Evolutionary conservation across 2,329 filamentous ascomycete species (phyloP), one percentile per base, ranked within the genome.

Genomic region (Beauveria pseudobassiana): DNA sequence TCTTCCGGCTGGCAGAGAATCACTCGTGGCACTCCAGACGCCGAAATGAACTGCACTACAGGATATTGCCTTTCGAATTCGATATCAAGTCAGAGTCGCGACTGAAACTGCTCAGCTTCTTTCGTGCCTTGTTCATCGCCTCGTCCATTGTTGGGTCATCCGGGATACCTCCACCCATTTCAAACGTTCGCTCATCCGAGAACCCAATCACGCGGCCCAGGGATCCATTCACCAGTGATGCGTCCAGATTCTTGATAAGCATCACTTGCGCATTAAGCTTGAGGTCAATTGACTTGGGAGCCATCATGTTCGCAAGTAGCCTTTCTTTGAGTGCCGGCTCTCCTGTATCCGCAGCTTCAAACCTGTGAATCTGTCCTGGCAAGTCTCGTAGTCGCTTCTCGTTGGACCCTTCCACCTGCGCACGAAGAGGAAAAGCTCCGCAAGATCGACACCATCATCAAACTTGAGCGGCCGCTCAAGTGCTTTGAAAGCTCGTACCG

Each of bases 181-280:
- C 72, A 43, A 75, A 76, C 0, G 73, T 73, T 60, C 70, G 73
- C 62, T 76, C 74, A 43, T 76, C 75, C 3, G 74, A 73, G 62
- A 76, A 76, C 5, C 69, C 74, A 62, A 76, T 82, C 5, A 99
- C 89, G 64, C 89, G 93, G 26, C 95, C 95, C 10, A 99, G 80
- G 0, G 93, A 96, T 5, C 95, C 95, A 70, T 99, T 99, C 67
- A 98, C 95, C 0, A 99, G 82, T 0, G 85, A 87, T 45, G 96
- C 91, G 70, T 99, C 95, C 76, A 98, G 88, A 69, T 99, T 99
- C 75, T 99, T 99, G 80, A 99, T 97, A n/a, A 99, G 80, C 95
- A 99, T 99, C 50, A 99, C 96, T 72, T 99, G 96, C 0, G 95
- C 91, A 10, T 92, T 91, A 65, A 95, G 88, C 74, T 97, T 98